Conservation (phyloP, 257 asterid species). For the Penstemon barbatus region DNA sequence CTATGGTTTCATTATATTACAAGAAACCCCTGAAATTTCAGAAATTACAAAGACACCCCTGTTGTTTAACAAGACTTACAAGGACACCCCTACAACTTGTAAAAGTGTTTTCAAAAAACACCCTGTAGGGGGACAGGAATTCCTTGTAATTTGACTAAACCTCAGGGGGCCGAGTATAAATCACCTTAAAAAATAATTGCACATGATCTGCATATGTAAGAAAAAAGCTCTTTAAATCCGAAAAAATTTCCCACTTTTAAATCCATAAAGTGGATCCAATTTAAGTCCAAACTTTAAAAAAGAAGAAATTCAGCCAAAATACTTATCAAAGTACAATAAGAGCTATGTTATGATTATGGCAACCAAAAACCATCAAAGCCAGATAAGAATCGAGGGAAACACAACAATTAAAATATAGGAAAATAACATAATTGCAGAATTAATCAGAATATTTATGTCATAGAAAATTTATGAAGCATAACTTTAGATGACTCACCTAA, state of each 20-base stretch:
- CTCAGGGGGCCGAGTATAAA: no score
- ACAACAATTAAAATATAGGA: slow-evolving; percentile 15
- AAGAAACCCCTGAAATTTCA: no score
- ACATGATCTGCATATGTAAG: no score
- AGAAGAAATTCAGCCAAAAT: neutral
- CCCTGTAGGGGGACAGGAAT: no score
- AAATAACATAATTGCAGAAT: slow-evolving; percentile 25
- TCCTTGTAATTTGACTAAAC: no score
- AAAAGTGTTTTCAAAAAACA: no score
- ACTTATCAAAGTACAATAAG: neutral
- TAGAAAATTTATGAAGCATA: neutral
- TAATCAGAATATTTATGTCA: neutral
- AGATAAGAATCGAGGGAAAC: slow-evolving; percentile 30
- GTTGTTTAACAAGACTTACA: no score
- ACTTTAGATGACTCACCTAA: slow-evolving; percentile 46
- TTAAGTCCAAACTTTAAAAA: slow-evolving; percentile 3
- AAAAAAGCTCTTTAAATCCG: no score
- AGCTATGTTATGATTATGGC: neutral
- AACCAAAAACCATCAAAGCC: slow-evolving; percentile 23
- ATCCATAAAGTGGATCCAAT: neutral
- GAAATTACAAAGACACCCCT: no score
- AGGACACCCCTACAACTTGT: no score
- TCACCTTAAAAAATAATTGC: no score
- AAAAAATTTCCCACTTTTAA: neutral
- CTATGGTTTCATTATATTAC: no score